Evolutionary conservation across 108 stramenopile species (phyloP), one percentile per base, ranked within the genome.

Genomic region (Halocafeteria seosinensis): DNA sequence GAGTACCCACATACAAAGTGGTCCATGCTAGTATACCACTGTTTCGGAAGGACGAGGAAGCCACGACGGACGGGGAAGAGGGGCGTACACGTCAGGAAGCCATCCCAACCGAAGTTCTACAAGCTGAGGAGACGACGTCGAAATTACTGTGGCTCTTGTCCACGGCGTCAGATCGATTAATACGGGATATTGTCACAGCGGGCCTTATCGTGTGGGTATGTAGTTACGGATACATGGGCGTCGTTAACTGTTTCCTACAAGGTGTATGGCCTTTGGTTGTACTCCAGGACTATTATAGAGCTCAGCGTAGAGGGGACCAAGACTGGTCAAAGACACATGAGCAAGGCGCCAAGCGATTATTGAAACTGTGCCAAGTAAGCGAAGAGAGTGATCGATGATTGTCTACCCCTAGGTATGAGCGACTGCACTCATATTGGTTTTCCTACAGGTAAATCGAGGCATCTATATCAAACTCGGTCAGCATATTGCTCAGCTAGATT

Each of bases 401-500:
- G 42, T 47, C 17, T n/a, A 47, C 42, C 42, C 42, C 42, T 21
- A 47, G 17, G 17, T 47, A 17, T n/a, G 42, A 17, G n/a, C 42
- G 42, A 47, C 17, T n/a, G 17, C 42, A 47, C 17, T 47, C 17
- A 47, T n/a, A n/a, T 47, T n/a, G n/a, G n/a, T n/a, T n/a, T n/a
- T n/a, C n/a, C 17, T 47, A n/a, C 42, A 55, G 57, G 17, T 30
- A 4, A 64, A 70, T 34, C 34, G 50, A 24, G 69, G 69, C 36
- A 28, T 70, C 42, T 70, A 64, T 55, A 35, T 63, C 1, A 70
- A 70, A 28, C 30, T 55, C 5, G 69, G 69, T 24, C 69, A 70
- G 37, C 31, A 63, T 28, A 38, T 70, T 3, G 50, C 69, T 29
- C 62, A 25, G 63, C 52, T 70, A 58, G 62, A 55, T 37, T 42